Conservation (phyloP, 2,329 filamentous ascomycete genomes). For the Apiospora aurea region DNA sequence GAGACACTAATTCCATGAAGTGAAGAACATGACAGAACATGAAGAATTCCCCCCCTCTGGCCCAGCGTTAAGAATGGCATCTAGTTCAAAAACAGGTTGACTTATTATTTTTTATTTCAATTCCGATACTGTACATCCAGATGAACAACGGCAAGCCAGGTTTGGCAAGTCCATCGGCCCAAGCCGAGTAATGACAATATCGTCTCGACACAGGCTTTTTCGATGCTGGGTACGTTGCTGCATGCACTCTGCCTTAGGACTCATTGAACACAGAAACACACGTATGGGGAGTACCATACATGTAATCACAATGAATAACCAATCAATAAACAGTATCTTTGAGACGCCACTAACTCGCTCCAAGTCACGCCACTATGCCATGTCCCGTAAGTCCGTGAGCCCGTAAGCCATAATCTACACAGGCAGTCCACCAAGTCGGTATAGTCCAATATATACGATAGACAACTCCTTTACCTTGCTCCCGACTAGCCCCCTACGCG, state of each 20-base stretch:
- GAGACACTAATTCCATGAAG: background rate
- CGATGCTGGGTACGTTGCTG: background rate
- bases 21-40: background rate
- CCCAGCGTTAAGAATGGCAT: background rate
- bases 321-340: constrained; percentile 21
- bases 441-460: constrained; percentile 22
- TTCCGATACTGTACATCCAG: no score
- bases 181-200: no score
- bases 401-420: constrained; percentile 25
- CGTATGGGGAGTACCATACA: background rate
- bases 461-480: constrained; percentile 9
- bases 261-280: background rate
- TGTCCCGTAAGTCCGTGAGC: constrained; percentile 23
- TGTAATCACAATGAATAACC: constrained; percentile 15
- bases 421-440: constrained; percentile 15
- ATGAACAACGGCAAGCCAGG: background rate
- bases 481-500: constrained; percentile 5
- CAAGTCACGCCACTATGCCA: constrained; percentile 20
- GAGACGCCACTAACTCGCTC: constrained; percentile 22
- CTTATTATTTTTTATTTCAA: background rate
- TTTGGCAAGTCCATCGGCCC: background rate
- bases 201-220: background rate
- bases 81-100: background rate
- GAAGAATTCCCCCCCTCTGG: background rate
- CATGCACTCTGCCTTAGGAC: background rate